phyloP scores from a whole-genome alignment of 83 land plant species.

The Isoetes engelmannii region DNA sequence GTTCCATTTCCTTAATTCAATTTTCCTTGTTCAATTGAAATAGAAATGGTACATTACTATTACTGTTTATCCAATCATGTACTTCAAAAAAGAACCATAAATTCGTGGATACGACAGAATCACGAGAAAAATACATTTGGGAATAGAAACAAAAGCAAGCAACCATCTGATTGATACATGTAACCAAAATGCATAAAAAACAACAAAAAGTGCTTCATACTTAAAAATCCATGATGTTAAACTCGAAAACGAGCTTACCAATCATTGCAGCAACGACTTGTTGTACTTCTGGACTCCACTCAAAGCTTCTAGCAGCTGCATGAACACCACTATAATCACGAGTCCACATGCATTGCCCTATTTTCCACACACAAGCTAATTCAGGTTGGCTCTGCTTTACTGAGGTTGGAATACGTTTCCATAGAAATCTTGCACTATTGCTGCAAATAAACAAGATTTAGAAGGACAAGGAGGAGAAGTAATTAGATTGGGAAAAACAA shows the following conservation, averaged over 20 bases:
- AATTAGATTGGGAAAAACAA: neutral
- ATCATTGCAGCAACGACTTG: constrained; percentile 51
- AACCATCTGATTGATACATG: neutral
- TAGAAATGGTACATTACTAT: too few species aligned
- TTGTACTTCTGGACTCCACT: constrained; percentile 60
- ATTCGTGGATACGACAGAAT: neutral
- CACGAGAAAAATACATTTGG: neutral
- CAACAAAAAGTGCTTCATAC: neutral
- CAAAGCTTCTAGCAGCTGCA: constrained; percentile 57
- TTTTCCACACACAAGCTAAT: constrained; percentile 68
- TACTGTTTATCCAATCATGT: neutral
- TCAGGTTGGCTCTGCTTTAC: constrained; percentile 69
- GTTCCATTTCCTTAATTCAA: neutral
- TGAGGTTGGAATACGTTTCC: constrained; percentile 66
- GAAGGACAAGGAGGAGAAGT: constrained; percentile 8
- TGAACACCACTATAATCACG: constrained; percentile 78
- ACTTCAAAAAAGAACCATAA: neutral
- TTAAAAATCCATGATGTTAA: neutral
- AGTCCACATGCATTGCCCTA: constrained; percentile 83
- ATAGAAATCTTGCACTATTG: constrained; percentile 85
- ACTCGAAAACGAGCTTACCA: constrained; percentile 33
- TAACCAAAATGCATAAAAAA: neutral
- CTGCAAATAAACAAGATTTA: constrained; percentile 32
- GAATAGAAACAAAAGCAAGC: neutral
- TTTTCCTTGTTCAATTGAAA: too few species aligned